A percentile compares a stretch with the other conserved stretches of the same genome.
Evolutionary conservation across 495 filamentous ascomycete species (phyloP).

Genomic region (Aspergillus panamensis): DNA sequence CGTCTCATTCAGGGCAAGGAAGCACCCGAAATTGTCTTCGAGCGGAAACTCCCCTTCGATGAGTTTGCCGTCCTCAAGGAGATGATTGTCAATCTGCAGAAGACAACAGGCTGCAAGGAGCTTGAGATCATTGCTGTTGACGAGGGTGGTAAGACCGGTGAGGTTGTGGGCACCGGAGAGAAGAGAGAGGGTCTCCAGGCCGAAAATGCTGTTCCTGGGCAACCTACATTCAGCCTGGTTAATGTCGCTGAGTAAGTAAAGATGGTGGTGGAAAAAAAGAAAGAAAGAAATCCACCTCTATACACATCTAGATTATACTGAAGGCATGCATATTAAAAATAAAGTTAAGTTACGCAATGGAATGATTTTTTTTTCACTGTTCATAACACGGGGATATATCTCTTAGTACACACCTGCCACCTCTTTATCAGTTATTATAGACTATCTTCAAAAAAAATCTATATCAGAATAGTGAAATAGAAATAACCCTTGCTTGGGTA

Average conservation of each 20-base stretch:
- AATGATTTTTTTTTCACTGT: neutral
- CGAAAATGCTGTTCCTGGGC: constrained; percentile 71
- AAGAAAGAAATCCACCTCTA: neutral
- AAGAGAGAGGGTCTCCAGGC: constrained; percentile 55
- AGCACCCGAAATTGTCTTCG: constrained; percentile 61
- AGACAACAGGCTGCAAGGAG: constrained; percentile 59
- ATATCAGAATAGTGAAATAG: too few species aligned
- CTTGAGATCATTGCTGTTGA: constrained; percentile 63
- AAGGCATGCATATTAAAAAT: neutral
- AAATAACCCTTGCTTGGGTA: too few species aligned
- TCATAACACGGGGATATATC: too few species aligned
- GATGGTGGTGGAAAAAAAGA: neutral
- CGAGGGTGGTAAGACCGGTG: constrained; percentile 65
- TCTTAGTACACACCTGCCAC: too few species aligned
- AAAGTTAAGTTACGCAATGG: neutral
- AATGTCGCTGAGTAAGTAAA: constrained; percentile 50
- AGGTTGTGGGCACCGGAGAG: constrained; percentile 53
- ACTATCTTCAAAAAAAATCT: too few species aligned
- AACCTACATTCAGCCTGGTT: constrained; percentile 72
- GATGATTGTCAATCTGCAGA: constrained; percentile 56
- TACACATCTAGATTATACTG: neutral
- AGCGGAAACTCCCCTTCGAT: constrained; percentile 80
- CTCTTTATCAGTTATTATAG: too few species aligned
- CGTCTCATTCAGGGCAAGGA: constrained; percentile 60
- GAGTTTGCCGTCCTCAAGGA: constrained; percentile 67